A percentile compares a stretch with the other conserved stretches of the same genome.
Evolutionary conservation across 345 rosid species (phyloP).

Genomic region (Physaria fendleri): DNA sequence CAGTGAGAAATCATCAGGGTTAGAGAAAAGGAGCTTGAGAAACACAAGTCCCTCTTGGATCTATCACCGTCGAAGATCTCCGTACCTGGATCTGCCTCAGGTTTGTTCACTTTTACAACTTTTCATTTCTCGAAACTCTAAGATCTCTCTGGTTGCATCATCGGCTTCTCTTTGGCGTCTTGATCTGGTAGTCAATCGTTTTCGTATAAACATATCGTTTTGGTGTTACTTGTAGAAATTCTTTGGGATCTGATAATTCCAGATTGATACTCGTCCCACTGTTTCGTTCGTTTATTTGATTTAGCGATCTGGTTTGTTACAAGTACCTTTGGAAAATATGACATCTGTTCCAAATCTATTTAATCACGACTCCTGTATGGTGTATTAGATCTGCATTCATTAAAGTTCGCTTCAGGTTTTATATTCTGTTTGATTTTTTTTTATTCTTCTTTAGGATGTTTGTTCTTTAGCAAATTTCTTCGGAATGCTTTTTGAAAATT

Average conservation of each 20-base stretch:
- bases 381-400: constrained; percentile 18
- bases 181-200: background rate
- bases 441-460: background rate
- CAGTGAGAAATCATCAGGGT: background rate
- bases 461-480: background rate
- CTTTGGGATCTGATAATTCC: too few species aligned
- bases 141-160: constrained; percentile 13
- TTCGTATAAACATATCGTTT: too few species aligned
- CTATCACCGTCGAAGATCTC: constrained; percentile 14
- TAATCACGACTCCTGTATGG: background rate
- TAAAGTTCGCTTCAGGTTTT: background rate
- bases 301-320: background rate
- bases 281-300: too few species aligned
- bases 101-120: too few species aligned
- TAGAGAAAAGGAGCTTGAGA: background rate
- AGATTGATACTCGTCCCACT: too few species aligned
- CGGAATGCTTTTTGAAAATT: background rate
- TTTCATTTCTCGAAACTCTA: background rate
- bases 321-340: background rate
- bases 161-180: background rate
- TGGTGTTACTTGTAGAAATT: too few species aligned
- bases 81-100: constrained; percentile 22
- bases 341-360: background rate
- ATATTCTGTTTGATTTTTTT: background rate
- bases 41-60: constrained; percentile 6